Evolutionary conservation across 1,139 yeast species (phyloP), one percentile per base, ranked within the genome.

Genomic region (Saccharomyces hybrid): DNA sequence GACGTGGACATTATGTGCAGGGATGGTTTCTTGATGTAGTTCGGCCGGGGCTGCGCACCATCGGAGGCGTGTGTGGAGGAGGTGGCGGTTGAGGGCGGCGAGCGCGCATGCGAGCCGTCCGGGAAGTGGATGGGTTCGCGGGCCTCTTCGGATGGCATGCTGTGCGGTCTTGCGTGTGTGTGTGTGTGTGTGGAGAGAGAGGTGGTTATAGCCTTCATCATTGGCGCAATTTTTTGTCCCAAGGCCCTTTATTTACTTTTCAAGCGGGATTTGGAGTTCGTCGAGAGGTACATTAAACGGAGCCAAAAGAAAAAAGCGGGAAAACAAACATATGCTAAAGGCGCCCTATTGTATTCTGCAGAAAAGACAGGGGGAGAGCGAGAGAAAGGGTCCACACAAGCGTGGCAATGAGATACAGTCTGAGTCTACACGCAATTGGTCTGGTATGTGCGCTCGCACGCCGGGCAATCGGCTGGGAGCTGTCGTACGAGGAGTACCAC

Each of bases 401-500:
- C 23, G n/a, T 38, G 13, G n/a, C 25, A 38, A 38, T 38, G 44
- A 38, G 9, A 9, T 16, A 38, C 44, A 5, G 25, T 3, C 4
- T 9, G 44, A 5, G 11, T 20, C 9, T 38, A 9, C 25, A 9
- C 5, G 5, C 9, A 38, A 5, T 38, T 16, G 13, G 44, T 16
- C 44, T 38, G 8, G 44, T 5, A 5, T 38, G 8, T 13, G 5
- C 4, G 13, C 4, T 16, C 7, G 44, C 16, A 8, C 28, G 4
- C 2, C 13, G 20, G 29, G 29, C 13, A 25, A 11, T 7, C 5
- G 47, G 29, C 3, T 44, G 48, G 28, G 46, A 49, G 6, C 13
- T 28, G n/a, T 41, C 38, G 2, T 27, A 46, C 7, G 27, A 49
- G 42, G 46, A 53, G 2, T 61, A 60, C 52, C 59, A 62, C 48